These are phyloP conservation scores for Monascus purpureus DNA, from an alignment of 495 filamentous ascomycete species.

Conservation along the genomic window DNA sequence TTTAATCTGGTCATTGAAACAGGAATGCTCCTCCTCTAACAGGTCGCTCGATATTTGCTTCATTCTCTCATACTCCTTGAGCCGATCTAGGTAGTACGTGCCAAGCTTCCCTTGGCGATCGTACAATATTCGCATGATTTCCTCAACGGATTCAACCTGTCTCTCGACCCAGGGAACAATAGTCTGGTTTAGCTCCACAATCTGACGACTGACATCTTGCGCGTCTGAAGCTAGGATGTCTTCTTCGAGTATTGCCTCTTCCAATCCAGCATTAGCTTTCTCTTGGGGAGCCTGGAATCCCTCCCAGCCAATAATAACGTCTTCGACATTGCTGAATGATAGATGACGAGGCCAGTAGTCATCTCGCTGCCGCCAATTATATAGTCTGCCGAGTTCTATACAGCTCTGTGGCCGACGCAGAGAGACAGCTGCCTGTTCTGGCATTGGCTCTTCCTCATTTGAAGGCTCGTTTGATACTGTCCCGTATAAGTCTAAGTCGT, in stretches of 20 bases:
- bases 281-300: constrained; percentile 18
- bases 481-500: constrained; percentile 17
- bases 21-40: constrained; percentile 48
- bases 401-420: constrained; percentile 34
- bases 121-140: constrained; percentile 44
- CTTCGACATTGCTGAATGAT: constrained; percentile 82
- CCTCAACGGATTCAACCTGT: constrained; percentile 47
- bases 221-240: constrained; percentile 44
- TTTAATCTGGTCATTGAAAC: constrained; percentile 59
- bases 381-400: constrained; percentile 16
- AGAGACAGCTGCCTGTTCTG: constrained; percentile 17
- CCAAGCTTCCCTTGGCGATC: constrained; percentile 54
- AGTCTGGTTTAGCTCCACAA: constrained; percentile 33
- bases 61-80: constrained; percentile 48
- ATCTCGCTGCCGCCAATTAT: constrained; percentile 10
- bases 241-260: constrained; percentile 31
- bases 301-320: constrained; percentile 67
- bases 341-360: constrained; percentile 60
- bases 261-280: constrained; percentile 14
- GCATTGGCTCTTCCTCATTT: constrained; percentile 14
- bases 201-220: constrained; percentile 40
- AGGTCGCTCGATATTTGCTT: constrained; percentile 52
- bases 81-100: constrained; percentile 49
- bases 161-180: constrained; percentile 50
- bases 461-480: constrained; percentile 24